These are phyloP conservation scores for Cryptococcus depauperatus DNA, from an alignment of 1,284 basidiomycete species.

Conservation along the genomic window DNA sequence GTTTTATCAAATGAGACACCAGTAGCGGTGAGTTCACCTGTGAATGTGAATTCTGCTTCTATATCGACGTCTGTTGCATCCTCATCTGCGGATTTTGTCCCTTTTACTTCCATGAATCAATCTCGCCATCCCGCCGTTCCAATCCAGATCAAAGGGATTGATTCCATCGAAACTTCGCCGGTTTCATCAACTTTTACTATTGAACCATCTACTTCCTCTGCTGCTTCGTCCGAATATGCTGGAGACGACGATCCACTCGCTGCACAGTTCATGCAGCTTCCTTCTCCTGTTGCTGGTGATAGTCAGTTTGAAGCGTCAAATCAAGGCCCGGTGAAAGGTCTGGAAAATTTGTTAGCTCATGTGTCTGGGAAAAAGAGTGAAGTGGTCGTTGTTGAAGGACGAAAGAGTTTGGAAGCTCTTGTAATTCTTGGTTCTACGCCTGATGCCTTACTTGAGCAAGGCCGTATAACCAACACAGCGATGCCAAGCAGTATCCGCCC, in stretches of 20 bases:
- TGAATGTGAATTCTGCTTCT: not conserved
- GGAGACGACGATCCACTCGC: constrained; percentile 13
- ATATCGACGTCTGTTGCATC: not conserved
- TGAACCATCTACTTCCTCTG: constrained; percentile 1
- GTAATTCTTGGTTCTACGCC: constrained; percentile 4
- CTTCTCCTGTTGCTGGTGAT: constrained; percentile 15
- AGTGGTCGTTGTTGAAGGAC: constrained; percentile 8
- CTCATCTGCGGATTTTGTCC: too few species aligned
- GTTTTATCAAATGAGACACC: not conserved
- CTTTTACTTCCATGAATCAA: too few species aligned
- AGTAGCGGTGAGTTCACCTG: not conserved
- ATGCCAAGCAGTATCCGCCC: not conserved
- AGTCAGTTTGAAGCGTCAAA: too few species aligned
- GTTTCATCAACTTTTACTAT: constrained; percentile 1
- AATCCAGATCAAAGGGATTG: too few species aligned
- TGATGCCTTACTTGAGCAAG: not conserved
- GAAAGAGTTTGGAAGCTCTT: constrained; percentile 12
- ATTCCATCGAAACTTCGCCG: not conserved
- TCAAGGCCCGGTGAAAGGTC: constrained; percentile 7
- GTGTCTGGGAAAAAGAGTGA: constrained; percentile 7
- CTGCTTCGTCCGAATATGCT: constrained; percentile 1
- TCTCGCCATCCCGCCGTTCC: too few species aligned
- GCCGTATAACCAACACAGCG: not conserved
- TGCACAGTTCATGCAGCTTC: constrained; percentile 18
- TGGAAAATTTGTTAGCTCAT: constrained; percentile 11